Evolutionary conservation across 2,329 filamentous ascomycete genomes (phyloP).

Genomic region (Ophiostoma australiae): DNA sequence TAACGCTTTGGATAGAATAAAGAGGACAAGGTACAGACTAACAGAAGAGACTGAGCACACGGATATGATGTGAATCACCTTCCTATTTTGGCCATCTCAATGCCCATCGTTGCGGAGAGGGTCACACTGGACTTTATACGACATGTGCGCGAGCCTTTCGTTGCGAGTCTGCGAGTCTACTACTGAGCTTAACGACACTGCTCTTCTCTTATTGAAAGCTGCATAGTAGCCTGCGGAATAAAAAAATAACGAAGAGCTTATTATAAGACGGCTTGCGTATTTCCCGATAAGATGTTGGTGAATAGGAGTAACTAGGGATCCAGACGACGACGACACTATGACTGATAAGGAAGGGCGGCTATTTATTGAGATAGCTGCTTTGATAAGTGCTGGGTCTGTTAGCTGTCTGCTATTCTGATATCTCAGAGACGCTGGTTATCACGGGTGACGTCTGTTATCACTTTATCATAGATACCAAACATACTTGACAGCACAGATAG

Average conservation of each 20-base stretch:
- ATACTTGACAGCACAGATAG: background rate
- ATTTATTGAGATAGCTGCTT: background rate
- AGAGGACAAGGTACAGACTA: background rate
- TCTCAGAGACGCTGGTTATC: background rate
- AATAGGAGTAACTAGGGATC: background rate
- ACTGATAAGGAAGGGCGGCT: background rate
- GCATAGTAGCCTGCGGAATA: background rate
- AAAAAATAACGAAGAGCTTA: background rate
- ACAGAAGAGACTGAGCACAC: background rate
- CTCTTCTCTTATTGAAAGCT: background rate
- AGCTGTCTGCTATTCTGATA: background rate
- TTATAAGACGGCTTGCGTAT: background rate
- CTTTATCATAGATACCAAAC: no score
- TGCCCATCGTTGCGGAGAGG: constrained; percentile 3
- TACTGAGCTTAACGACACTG: background rate
- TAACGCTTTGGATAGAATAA: background rate
- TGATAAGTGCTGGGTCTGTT: background rate
- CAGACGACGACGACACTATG: background rate
- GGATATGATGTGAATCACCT: background rate
- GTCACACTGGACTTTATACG: background rate
- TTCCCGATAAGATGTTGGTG: background rate
- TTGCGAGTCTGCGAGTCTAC: background rate
- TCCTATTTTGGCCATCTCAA: background rate
- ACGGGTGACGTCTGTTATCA: background rate
- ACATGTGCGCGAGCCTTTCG: background rate